Conservation (phyloP, 2,329 filamentous ascomycete genomes). For the Botrytis porri region DNA sequence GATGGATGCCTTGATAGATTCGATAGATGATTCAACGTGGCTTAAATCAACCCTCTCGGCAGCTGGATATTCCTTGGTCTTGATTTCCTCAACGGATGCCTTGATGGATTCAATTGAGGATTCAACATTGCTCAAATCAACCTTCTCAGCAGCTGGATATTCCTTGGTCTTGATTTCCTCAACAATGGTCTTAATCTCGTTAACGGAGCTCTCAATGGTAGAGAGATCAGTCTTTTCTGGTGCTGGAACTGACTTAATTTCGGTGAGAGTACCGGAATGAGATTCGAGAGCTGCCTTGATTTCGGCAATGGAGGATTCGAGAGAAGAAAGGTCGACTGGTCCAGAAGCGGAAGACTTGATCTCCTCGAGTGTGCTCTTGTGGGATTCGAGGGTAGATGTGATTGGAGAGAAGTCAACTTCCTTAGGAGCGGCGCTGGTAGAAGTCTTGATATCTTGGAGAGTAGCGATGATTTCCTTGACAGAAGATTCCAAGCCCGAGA, state of each 20-base stretch:
- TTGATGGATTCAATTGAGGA: constrained; percentile 16
- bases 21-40: constrained; percentile 22
- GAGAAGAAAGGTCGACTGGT: constrained; percentile 23
- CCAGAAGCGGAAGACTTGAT: constrained; percentile 20
- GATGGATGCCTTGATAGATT: constrained; percentile 18
- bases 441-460: constrained; percentile 23
- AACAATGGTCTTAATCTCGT: constrained; percentile 15
- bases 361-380: constrained; percentile 22
- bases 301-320: constrained; percentile 20
- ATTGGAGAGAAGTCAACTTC: constrained; percentile 27
- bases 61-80: constrained; percentile 23
- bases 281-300: constrained; percentile 19
- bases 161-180: constrained; percentile 28
- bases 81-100: constrained; percentile 26
- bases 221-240: constrained; percentile 25
- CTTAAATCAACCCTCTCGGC: constrained; percentile 27
- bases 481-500: constrained; percentile 23
- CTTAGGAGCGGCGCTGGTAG: not conserved
- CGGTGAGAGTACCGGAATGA: constrained; percentile 21
- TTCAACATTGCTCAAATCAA: constrained; percentile 25
- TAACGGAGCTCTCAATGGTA: constrained; percentile 21
- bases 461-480: constrained; percentile 25
- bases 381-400: constrained; percentile 22
- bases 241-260: constrained; percentile 23
- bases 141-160: constrained; percentile 20